These are phyloP conservation scores for Monosporascus sp. DNA, from an alignment of 2,329 filamentous ascomycete genomes.

Conservation along the genomic window DNA sequence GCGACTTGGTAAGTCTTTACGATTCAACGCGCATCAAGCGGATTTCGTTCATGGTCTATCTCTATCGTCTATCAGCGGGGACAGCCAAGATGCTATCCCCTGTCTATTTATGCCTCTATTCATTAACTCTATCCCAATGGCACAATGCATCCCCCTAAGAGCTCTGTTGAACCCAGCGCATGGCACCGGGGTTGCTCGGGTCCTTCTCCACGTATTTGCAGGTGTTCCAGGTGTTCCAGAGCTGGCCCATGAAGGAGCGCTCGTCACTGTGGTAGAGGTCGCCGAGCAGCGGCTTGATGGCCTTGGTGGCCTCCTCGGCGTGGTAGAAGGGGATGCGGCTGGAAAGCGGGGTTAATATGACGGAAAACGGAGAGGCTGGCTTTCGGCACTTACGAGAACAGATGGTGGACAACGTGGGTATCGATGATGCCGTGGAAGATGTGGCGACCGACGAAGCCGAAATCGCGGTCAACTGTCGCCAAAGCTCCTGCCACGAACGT, in stretches of 20 bases:
- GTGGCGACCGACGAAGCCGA: slow-evolving; percentile 59
- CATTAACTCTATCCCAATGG: no score
- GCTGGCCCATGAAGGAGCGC: slow-evolving; percentile 25
- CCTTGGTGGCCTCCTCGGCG: slow-evolving; percentile 43
- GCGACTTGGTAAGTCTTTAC: no score
- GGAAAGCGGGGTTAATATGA: slow-evolving; percentile 1
- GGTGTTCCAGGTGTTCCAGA: slow-evolving; percentile 27
- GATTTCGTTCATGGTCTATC: no score
- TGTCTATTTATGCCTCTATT: no score
- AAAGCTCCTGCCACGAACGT: slow-evolving; percentile 58
- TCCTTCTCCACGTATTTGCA: slow-evolving; percentile 31
- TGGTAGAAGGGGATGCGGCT: slow-evolving; percentile 48
- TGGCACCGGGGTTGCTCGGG: slow-evolving; percentile 19
- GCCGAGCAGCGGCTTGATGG: slow-evolving; percentile 43
- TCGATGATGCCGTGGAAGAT: slow-evolving; percentile 63
- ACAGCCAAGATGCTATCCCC: no score
- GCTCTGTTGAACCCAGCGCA: slow-evolving; percentile 14
- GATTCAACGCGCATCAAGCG: no score
- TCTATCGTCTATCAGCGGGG: no score
- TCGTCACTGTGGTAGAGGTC: slow-evolving; percentile 37
- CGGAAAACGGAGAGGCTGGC: neutral
- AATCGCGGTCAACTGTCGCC: slow-evolving; percentile 59
- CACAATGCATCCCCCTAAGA: no score
- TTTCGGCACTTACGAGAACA: slow-evolving; percentile 35
- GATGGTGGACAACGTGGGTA: slow-evolving; percentile 51